Evolutionary conservation across 2,329 filamentous ascomycete genomes (phyloP).

Genomic region (Boeremia lycopersici): DNA sequence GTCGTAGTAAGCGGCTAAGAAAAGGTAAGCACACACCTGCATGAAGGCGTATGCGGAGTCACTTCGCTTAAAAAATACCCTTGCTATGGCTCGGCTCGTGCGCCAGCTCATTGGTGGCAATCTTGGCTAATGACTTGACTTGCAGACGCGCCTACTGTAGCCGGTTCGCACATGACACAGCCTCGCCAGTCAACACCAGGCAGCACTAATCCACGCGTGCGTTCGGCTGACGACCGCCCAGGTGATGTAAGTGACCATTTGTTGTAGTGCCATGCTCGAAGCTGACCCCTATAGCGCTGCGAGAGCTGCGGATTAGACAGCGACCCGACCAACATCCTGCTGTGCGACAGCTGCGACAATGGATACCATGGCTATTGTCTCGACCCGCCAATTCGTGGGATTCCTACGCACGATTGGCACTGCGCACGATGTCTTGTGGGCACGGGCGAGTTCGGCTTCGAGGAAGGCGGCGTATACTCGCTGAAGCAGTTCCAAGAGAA

Average conservation of each 20-base stretch:
- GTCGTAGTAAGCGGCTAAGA: conserved; percentile 90
- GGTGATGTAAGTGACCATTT: conserved; percentile 59
- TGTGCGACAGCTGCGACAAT: conserved; percentile 91
- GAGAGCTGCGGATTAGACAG: conserved; percentile 84
- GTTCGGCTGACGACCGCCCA: conserved; percentile 58
- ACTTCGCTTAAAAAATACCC: conserved; percentile 18
- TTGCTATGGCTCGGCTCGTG: conserved; percentile 6
- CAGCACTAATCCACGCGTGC: conserved; percentile 61
- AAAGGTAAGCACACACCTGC: conserved; percentile 65
- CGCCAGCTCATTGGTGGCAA: conserved; percentile 26
- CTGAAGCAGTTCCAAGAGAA: conserved; percentile 95
- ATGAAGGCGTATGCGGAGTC: conserved; percentile 14
- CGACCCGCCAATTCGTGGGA: conserved; percentile 78
- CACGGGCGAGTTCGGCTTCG: conserved; percentile 95
- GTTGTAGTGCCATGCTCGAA: neutral
- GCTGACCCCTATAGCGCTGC: conserved; percentile 67
- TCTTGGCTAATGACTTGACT: conserved; percentile 30
- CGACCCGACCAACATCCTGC: conserved; percentile 70
- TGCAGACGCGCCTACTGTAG: conserved; percentile 75
- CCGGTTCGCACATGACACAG: conserved; percentile 95
- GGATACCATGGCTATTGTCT: conserved; percentile 87
- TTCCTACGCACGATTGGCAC: conserved; percentile 91
- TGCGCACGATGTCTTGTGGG: conserved; percentile 94
- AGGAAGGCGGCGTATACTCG: conserved; percentile 91
- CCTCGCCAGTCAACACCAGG: conserved; percentile 81